Evolutionary conservation across 768 basidiomycete species (phyloP).

Genomic region (Lactarius hengduanensis): DNA sequence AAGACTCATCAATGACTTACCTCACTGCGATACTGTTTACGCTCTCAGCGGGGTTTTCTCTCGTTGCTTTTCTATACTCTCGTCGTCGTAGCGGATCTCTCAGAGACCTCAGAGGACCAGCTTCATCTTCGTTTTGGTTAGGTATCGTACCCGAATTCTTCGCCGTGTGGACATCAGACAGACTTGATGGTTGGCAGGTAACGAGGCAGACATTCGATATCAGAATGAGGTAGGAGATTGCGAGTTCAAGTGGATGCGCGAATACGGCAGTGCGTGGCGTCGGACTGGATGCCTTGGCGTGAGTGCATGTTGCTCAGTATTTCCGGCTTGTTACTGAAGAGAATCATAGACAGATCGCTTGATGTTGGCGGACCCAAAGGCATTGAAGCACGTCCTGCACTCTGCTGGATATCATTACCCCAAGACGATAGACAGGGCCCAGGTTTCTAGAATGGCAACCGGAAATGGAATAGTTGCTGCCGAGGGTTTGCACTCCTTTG

Average conservation of each 20-base stretch:
- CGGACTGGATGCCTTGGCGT: conserved; percentile 30
- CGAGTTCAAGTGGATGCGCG: conserved; percentile 24
- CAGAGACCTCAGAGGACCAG: neutral
- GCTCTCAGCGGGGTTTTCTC: neutral
- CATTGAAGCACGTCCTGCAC: conserved; percentile 33
- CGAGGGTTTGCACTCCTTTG: conserved; percentile 20
- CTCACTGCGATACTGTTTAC: neutral
- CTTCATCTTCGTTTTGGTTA: neutral
- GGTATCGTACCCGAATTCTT: neutral
- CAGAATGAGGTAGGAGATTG: conserved; percentile 30
- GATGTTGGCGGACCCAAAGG: conserved; percentile 23
- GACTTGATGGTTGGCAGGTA: neutral
- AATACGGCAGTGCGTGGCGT: conserved; percentile 31
- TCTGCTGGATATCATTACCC: conserved; percentile 33
- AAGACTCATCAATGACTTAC: neutral
- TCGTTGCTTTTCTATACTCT: neutral
- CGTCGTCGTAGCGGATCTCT: neutral
- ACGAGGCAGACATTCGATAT: neutral
- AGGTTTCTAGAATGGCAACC: conserved; percentile 21
- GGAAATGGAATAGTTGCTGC: conserved; percentile 29
- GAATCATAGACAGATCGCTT: conserved; percentile 11
- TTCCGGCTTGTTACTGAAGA: conserved; percentile 8
- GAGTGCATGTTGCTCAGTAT: neutral
- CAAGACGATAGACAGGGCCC: conserved; percentile 16
- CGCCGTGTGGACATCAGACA: neutral